A percentile compares a stretch with the other conserved stretches of the same genome.
Conservation (phyloP, 2,329 filamentous ascomycete species). For the Pseudopyrenochaeta lycopersici region DNA sequence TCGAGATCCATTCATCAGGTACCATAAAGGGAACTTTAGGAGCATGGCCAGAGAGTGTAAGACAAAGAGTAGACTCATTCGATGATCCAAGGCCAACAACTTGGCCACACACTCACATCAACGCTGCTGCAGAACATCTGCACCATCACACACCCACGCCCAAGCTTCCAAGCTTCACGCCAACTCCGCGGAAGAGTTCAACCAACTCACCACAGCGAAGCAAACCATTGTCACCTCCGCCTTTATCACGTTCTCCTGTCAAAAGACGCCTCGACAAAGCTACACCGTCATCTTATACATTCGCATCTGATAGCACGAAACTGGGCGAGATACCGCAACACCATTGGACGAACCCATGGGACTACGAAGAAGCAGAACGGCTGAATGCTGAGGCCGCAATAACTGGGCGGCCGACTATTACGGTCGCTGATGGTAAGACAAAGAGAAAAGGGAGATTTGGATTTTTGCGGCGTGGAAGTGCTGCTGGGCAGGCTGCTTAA, state of each 20-base stretch:
- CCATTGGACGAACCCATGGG: slow-evolving; percentile 54
- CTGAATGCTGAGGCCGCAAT: slow-evolving; percentile 51
- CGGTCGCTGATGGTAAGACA: slow-evolving; percentile 1
- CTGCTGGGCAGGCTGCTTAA: background rate
- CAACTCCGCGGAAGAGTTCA: slow-evolving; percentile 5
- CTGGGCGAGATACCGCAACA: slow-evolving; percentile 59
- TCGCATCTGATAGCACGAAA: slow-evolving; percentile 57
- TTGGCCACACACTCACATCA: slow-evolving; percentile 29
- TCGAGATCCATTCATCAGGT: slow-evolving; percentile 20
- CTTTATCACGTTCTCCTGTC: slow-evolving; percentile 10
- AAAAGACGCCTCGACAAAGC: slow-evolving; percentile 44
- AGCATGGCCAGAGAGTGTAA: slow-evolving; percentile 13
- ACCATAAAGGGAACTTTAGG: slow-evolving; percentile 19
- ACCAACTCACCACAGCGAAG: background rate
- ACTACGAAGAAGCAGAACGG: slow-evolving; percentile 53
- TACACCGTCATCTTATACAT: slow-evolving; percentile 54
- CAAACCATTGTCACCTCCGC: slow-evolving; percentile 10
- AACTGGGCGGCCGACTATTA: slow-evolving; percentile 9
- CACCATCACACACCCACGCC: slow-evolving; percentile 23
- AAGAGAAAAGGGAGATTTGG: background rate
- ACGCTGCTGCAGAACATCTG: slow-evolving; percentile 16
- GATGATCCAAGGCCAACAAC: slow-evolving; percentile 32
- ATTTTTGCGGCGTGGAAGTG: background rate
- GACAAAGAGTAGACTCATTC: slow-evolving; percentile 31
- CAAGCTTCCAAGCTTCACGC: slow-evolving; percentile 20